Conservation (phyloP, 805 yeast genomes). For the Ogataea nonfermentans region DNA sequence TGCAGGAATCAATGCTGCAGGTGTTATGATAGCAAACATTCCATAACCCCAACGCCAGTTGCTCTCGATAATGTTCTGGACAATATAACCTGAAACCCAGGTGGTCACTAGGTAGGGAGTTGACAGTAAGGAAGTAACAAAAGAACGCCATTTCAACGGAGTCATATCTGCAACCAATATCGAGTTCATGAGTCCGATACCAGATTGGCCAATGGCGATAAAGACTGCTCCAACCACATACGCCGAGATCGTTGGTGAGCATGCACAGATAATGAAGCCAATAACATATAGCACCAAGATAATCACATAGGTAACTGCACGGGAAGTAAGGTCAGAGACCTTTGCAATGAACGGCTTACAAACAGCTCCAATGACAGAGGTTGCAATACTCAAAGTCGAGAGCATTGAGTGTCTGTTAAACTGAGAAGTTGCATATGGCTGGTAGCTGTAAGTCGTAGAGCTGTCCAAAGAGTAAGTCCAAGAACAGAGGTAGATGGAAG, state of each 20-base stretch:
- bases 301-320: slow-evolving; percentile 24
- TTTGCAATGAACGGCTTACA: slow-evolving; percentile 29
- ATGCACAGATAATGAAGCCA: slow-evolving; percentile 28
- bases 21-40: slow-evolving; percentile 45
- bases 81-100: slow-evolving; percentile 44
- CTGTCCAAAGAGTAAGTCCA: slow-evolving; percentile 34
- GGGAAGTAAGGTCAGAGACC: slow-evolving; percentile 28
- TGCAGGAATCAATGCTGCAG: slow-evolving; percentile 38
- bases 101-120: slow-evolving; percentile 42
- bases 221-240: slow-evolving; percentile 29
- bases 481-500: slow-evolving; percentile 84
- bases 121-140: slow-evolving; percentile 24
- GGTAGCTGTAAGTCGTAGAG: slow-evolving; percentile 33
- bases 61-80: slow-evolving; percentile 29
- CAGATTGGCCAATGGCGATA: slow-evolving; percentile 25
- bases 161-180: slow-evolving; percentile 30
- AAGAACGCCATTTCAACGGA: slow-evolving; percentile 31
- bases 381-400: slow-evolving; percentile 26
- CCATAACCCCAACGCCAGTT: slow-evolving; percentile 56
- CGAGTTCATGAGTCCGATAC: slow-evolving; percentile 22
- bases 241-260: slow-evolving; percentile 25
- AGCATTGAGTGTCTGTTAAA: slow-evolving; percentile 25
- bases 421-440: slow-evolving; percentile 34
- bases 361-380: slow-evolving; percentile 26
- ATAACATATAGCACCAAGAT: slow-evolving; percentile 23